Evolutionary conservation across 2,329 filamentous ascomycete genomes (phyloP), one percentile per base, ranked within the genome.

Genomic region (Diplocarpon rosae): DNA sequence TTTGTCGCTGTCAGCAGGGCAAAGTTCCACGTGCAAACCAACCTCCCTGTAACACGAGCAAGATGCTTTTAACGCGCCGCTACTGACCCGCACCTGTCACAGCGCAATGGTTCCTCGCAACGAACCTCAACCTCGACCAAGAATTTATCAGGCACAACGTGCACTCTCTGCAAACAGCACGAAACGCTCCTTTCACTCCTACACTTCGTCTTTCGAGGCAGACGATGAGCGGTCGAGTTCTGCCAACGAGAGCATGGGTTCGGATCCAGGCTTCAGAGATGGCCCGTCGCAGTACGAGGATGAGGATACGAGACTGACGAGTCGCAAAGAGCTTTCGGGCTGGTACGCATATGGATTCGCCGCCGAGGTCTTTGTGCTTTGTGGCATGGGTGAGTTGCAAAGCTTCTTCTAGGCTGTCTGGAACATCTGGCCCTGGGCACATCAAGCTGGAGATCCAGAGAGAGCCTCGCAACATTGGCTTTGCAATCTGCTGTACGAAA

Each of bases 331-430:
- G 73, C 75, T 96, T 48, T 71, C 80, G 32, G 92, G 90, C 56
- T 98, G 93, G 85, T 98, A 96, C 66, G 83, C 83, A 62, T 96
- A 96, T 69, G 85, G 85, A 34, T 96, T 94, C 72, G 92, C 92
- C 17, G 88, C 90, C 15, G 92, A 98, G 68, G 90, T 93, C 43
- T 96, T 95, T 63, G 86, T 93, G 13, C 85, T 96, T 45, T 96
- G 92, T 64, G 90, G 80, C 16, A 77, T 85, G 62, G 80, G 89
- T 85, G 64, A 62, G 79, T 68, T 43, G 28, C 28, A 16, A 8
- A 14, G 14, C 35, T 35, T 28, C 46, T 58, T 16, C 10, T 10
- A 14, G 12, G 15, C 15, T 29, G n/a, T 43, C 11, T 24, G 20
- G 20, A 24, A 24, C 20, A 24, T 24, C 20, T 24, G 20, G 20